A percentile compares a stretch with the other conserved stretches of the same genome.
Conservation (phyloP, 2,329 filamentous ascomycete species). For the Diaporthe sp. region DNA sequence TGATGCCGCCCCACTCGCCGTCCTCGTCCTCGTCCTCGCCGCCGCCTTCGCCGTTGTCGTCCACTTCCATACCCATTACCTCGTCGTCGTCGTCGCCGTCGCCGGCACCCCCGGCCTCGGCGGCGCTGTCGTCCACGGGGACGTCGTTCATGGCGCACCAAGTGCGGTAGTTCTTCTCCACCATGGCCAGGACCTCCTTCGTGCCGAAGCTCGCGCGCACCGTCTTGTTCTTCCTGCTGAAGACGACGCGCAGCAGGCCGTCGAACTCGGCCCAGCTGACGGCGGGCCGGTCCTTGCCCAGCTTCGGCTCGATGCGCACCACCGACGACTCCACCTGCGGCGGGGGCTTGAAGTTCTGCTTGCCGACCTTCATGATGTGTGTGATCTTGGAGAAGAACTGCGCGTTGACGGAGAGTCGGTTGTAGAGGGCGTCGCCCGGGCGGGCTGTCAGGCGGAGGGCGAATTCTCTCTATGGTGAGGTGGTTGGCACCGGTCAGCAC, state of each 20-base stretch:
- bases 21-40: constrained; percentile 47
- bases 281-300: constrained; percentile 78
- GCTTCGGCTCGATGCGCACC: constrained; percentile 89
- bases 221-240: constrained; percentile 90
- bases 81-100: constrained; percentile 46
- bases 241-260: constrained; percentile 83
- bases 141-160: constrained; percentile 92
- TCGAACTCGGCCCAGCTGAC: constrained; percentile 98
- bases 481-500: not conserved
- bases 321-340: constrained; percentile 93
- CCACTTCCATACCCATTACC: constrained; percentile 45
- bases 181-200: constrained; percentile 81
- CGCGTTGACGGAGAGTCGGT: constrained; percentile 88
- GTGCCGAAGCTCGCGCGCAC: constrained; percentile 85
- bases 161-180: constrained; percentile 89
- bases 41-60: constrained; percentile 50
- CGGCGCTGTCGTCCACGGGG: constrained; percentile 74
- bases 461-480: constrained; percentile 92
- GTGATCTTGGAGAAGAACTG: constrained; percentile 81
- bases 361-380: constrained; percentile 92
- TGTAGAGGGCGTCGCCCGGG: constrained; percentile 90
- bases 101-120: constrained; percentile 53
- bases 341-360: constrained; percentile 96
- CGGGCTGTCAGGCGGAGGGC: constrained; percentile 89
- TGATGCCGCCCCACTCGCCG: constrained; percentile 59